Conservation (phyloP, 495 filamentous ascomycete genomes). For the Tuber borchii region DNA sequence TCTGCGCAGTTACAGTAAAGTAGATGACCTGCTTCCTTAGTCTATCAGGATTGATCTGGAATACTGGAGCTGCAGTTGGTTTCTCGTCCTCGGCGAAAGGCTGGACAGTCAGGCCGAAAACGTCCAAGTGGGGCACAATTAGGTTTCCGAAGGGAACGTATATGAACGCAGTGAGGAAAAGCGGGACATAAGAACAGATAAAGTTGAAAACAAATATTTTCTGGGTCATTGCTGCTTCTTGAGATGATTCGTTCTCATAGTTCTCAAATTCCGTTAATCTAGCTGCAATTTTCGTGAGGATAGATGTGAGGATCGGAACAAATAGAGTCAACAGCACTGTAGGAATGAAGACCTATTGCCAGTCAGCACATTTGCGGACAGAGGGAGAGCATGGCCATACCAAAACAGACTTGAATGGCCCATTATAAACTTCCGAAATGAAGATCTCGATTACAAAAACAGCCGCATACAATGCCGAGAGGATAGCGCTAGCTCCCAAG, state of each 20-base stretch:
- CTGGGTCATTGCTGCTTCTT: conserved; percentile 72
- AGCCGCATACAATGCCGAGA: conserved; percentile 74
- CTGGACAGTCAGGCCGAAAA: conserved; percentile 71
- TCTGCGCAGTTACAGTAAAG: conserved; percentile 91
- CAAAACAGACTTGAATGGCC: conserved; percentile 77
- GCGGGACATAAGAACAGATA: conserved; percentile 88
- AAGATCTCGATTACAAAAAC: conserved; percentile 96
- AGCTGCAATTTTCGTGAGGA: conserved; percentile 71
- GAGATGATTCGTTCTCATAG: conserved; percentile 61
- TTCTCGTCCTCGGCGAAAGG: conserved; percentile 64
- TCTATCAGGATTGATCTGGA: conserved; percentile 76
- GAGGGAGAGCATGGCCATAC: conserved; percentile 47
- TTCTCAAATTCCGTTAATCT: conserved; percentile 82
- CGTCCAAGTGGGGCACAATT: conserved; percentile 81
- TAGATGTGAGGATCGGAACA: conserved; percentile 67
- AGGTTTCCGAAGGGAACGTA: conserved; percentile 88
- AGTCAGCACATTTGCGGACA: conserved; percentile 41
- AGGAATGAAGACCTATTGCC: conserved; percentile 68
- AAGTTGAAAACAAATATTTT: conserved; percentile 97
- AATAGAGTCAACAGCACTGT: conserved; percentile 75
- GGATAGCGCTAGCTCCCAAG: conserved; percentile 56
- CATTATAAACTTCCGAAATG: conserved; percentile 86
- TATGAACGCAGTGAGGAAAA: conserved; percentile 90
- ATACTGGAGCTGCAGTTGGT: conserved; percentile 57
- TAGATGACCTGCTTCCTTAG: conserved; percentile 92